Evolutionary conservation across 228 moss, liverwort and hornwort species (phyloP), one percentile per base, ranked within the genome.

Genomic region (Sphagnum magellanicum): DNA sequence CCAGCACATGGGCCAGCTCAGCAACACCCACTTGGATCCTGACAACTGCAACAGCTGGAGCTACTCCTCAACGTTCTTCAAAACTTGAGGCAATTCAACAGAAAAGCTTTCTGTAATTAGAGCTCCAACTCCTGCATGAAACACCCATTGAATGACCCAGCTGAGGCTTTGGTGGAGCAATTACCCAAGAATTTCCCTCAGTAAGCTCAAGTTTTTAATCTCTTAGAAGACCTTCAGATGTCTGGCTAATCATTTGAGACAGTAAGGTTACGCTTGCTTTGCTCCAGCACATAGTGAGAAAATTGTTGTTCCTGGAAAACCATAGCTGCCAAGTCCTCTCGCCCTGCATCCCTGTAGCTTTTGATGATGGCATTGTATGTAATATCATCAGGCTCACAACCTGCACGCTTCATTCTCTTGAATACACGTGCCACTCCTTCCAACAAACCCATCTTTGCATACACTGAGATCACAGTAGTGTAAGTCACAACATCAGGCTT

Each of bases 381-480:
- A 10, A 80, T 73, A 76, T 88, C 74, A 68, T 76, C 87, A 50
- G 97, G 97, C 72, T 91, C 91, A 80, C 88, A 93, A 50, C 91
- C 88, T 7, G 90, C 88, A 57, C 77, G 85, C 71, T 89, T 91
- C 97, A 98, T 98, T 70, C 97, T 80, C 75, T 87, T 98, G 51
- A 88, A 98, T 6, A 98, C 83, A 72, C 97, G 77, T n/a, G 81
- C 81, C 11, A 98, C 97, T 53, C 90, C 97, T 79, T 98, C 97
- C 48, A 93, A 61, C 11, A 93, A 85, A 52, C 93, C 93, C 70
- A 88, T 87, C 74, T 87, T 93, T 52, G 91, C 90, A 61, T 98
- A 98, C 12, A 98, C 87, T 49, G 85, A 90, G 62, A 98, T 93
- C 61, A 98, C 83, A 17, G 89, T 89, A 4, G 93, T 93, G 73